These are phyloP conservation scores for Yarrowia divulgata DNA, from an alignment of 805 yeast genomes.

Conservation along the genomic window DNA sequence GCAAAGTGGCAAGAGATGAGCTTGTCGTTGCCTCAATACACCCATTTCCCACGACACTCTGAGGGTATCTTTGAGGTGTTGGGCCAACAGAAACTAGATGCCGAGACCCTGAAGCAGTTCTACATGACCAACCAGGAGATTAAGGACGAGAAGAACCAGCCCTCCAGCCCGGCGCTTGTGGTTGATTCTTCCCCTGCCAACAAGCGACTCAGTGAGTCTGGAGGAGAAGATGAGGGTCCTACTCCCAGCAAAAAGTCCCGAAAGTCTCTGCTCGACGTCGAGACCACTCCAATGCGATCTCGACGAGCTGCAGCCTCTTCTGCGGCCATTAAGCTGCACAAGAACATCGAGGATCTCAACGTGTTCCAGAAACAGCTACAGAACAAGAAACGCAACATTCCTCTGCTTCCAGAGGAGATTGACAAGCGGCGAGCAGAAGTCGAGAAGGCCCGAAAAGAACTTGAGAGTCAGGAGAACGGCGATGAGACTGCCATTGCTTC, in stretches of 20 bases:
- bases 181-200: slow-evolving; percentile 32
- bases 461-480: slow-evolving; percentile 1
- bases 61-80: slow-evolving; percentile 56
- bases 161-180: slow-evolving; percentile 20
- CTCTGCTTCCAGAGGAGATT: slow-evolving; percentile 55
- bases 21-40: slow-evolving; percentile 56
- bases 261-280: not conserved
- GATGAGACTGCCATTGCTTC: not conserved
- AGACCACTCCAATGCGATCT: slow-evolving; percentile 33
- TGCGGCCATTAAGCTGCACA: slow-evolving; percentile 71
- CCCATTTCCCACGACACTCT: slow-evolving; percentile 55
- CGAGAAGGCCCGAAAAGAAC: slow-evolving; percentile 27
- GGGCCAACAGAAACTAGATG: slow-evolving; percentile 60
- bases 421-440: slow-evolving; percentile 46
- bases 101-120: slow-evolving; percentile 54
- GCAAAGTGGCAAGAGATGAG: slow-evolving; percentile 65
- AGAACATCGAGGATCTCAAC: slow-evolving; percentile 57
- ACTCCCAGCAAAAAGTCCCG: slow-evolving; percentile 19
- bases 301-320: slow-evolving; percentile 62
- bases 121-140: slow-evolving; percentile 46
- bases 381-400: slow-evolving; percentile 58
- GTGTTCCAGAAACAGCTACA: slow-evolving; percentile 69
- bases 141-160: slow-evolving; percentile 31
- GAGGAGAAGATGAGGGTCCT: slow-evolving; percentile 20
- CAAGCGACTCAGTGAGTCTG: slow-evolving; percentile 29